A percentile compares a stretch with the other conserved stretches of the same genome.
phyloP scores from a whole-genome alignment of 225 moss, liverwort and hornwort species.

The Pseudoscleropodium purum region DNA sequence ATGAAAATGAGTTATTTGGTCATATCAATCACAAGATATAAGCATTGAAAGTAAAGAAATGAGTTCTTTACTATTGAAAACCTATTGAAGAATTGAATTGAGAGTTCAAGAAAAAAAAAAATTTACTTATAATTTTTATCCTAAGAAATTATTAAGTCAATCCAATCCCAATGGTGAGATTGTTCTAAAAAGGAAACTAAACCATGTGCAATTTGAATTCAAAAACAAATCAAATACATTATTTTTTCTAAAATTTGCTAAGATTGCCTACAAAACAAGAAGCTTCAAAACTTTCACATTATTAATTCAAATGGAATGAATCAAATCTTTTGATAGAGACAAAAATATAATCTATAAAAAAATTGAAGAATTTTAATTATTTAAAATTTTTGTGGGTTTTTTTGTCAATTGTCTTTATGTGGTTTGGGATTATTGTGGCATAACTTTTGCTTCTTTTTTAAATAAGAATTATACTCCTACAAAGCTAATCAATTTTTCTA shows the following conservation, averaged over 20 bases:
- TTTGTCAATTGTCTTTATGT: rapidly evolving
- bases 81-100: neutral
- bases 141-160: too few species aligned
- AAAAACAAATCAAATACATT: too few species aligned
- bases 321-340: neutral
- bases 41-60: too few species aligned
- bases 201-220: neutral
- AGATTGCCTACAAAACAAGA: neutral
- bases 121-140: too few species aligned
- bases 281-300: neutral
- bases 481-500: neutral
- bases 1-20: too few species aligned
- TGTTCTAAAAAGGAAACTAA: rapidly evolving
- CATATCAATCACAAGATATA: too few species aligned
- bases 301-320: neutral
- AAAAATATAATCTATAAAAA: neutral
- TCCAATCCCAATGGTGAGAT: neutral
- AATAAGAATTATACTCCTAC: neutral
- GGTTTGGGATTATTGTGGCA: neutral
- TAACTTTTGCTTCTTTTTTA: neutral
- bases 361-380: too few species aligned
- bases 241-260: too few species aligned
- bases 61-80: neutral
- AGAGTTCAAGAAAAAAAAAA: too few species aligned
- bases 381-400: neutral